Base-by-base conservation (phyloP, 495 filamentous ascomycete species). In the Xylaria flabelliformis region DNA sequence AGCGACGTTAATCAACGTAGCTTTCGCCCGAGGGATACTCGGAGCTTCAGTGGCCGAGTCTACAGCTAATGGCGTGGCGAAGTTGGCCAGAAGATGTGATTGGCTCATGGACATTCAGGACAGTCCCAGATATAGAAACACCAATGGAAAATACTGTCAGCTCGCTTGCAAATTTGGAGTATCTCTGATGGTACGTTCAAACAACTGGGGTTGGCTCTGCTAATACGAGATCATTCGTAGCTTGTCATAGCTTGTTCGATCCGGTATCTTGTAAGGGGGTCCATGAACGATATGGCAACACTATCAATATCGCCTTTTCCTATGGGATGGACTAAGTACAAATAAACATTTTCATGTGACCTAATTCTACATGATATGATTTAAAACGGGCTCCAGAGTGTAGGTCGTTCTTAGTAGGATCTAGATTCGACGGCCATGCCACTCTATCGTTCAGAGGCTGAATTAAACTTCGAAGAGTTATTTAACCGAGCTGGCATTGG, bases 1-100 rank as follows among this genome's bases (percentile, higher is more conserved):
- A 67, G 65, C 48, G 1, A 55, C 48, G 65, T 55, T 67, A 67
- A 67, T 55, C 34, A 67, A 67, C 50, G n/a, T 56, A 50, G 29
- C 50, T 44, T 19, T 41, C 32, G 48, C 34, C 48, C 32, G 36
- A 56, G 65, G 5, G 56, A 36, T 15, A 51, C 32, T 67, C 65
- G 65, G 65, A 67, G 36, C 65, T 36, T 67, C 32, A 26, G 24
- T 56, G 50, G 36, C 65, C 65, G 65, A 67, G 50, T 56, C 42
- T 42, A 44, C 50, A 29, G 50, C 65, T 36, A 55, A 21, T 44
- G 50, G 6, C 42, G 12, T 29, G 48, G 32, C 13, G 29, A 42
- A 15, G 65, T 21, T 24, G 64, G 17, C 10, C 1, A 12, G 46
- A 46, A 24, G 46, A 46, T n/a, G 32, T 53, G 42, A 48, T 65